phyloP scores from a whole-genome alignment of 139 green algal genomes.

The Chlorella sp. region DNA sequence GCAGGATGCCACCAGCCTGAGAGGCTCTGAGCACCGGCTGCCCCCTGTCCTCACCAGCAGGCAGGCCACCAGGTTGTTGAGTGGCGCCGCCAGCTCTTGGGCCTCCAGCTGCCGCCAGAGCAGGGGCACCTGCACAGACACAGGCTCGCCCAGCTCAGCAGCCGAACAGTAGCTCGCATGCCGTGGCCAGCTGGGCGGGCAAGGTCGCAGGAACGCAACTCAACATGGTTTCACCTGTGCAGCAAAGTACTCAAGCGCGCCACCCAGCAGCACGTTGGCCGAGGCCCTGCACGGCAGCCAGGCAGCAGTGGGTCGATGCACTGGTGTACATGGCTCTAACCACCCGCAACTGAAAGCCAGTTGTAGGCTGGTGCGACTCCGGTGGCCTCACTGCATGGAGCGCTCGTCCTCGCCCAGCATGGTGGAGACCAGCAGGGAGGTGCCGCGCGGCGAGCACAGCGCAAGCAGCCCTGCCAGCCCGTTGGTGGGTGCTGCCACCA shows the following conservation, averaged over 20 bases:
- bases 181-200: too few relatives aligned
- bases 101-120: not conserved
- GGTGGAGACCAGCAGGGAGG: not conserved
- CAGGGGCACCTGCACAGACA: not conserved
- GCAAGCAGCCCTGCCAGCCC: not conserved
- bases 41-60: not conserved
- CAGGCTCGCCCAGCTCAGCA: too few relatives aligned
- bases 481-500: not conserved
- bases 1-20: too few relatives aligned
- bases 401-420: not conserved
- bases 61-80: not conserved
- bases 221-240: too few relatives aligned
- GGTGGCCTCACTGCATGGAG: constrained; percentile 6
- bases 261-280: not conserved
- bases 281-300: not conserved
- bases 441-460: not conserved
- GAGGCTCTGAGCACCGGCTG: too few relatives aligned
- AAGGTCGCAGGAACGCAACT: too few relatives aligned
- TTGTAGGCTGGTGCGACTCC: too few relatives aligned
- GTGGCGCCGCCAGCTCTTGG: not conserved
- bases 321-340: too few relatives aligned
- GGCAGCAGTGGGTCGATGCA: too few relatives aligned
- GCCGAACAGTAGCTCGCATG: too few relatives aligned
- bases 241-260: not conserved
- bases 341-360: too few relatives aligned